Evolutionary conservation across 495 filamentous ascomycete genomes (phyloP), one percentile per base, ranked within the genome.

Genomic region (Lichenothelia convexa): DNA sequence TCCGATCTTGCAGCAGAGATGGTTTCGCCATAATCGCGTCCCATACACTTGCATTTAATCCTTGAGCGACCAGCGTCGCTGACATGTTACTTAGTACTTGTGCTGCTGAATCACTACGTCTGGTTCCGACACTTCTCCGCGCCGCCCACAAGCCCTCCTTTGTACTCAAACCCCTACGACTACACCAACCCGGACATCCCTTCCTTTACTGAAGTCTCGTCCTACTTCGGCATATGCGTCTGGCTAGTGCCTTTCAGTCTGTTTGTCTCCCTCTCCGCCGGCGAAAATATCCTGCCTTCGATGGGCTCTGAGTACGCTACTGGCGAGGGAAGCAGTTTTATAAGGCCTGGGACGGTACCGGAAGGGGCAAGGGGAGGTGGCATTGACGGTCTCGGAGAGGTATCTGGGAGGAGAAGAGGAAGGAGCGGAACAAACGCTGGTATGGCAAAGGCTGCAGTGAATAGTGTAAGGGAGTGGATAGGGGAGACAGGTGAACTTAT

Each of bases 171-270:
- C 30, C 24, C 27, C 41, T 45, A 64, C 38, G 45, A 49, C 26
- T 60, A 57, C 39, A 58, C 72, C 36, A 71, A 70, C 40, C 38
- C 44, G 39, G 29, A 36, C 24, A 58, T 83, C 37, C 89, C 89
- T 2, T 75, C 71, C 22, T 97, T 97, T 56, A 86, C 85, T 7
- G 84, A 95, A 56, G 84, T 97, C 27, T 84, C 87, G 0, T 87
- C 82, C 1, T 97, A 87, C 54, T 97, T 97, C 49, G 89, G 89
- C 3, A 64, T 97, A 6, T 93, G 83, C 52, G 83, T 97, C 11
- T 97, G 89, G 89, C 67, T 97, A 9, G 79, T 94, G 1, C 89
- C 89, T 0, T 97, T 97, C 56, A 75, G 86, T 18, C 67, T 97
- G 23, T 97, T 97, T 49, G 87, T 97, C 20, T 84, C 77, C 36